Evolutionary conservation across 805 yeast species (phyloP), one percentile per base, ranked within the genome.

Genomic region (Metschnikowia continentalis): DNA sequence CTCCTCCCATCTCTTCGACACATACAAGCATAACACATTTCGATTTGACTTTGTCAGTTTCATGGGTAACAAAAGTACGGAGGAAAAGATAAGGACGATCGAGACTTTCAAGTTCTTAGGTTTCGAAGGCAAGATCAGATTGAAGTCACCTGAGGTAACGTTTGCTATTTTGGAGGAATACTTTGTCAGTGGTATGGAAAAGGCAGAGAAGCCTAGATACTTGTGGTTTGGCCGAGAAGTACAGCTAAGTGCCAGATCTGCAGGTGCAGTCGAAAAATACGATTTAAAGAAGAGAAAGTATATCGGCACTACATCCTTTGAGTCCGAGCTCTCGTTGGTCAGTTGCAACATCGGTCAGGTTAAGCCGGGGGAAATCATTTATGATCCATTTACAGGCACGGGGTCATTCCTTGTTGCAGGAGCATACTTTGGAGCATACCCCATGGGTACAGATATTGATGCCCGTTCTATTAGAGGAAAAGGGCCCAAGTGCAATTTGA

Each of bases 321-420:
- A 94, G 59, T 96, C 97, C 1, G 98, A 94, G 63, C 71, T 94
- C 53, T 83, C 97, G 0, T 69, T 94, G 43, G 86, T 91, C 14
- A 86, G 95, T 32, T 88, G 96, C 61, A 94, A 92, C 61, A 77
- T 94, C 47, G 96, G 88, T 0, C 90, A 87, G 55, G 89, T 86
- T 13, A 74, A 66, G 35, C 74, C 77, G 0, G 86, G 85, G 0
- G 79, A 83, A 48, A 62, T 90, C 3, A 80, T 87, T 63, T 92
- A 89, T 63, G 99, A 94, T 68, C 99, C 99, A 22, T 94, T 94
- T 70, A 90, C 88, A 3, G 99, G 99, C 0, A 94, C 99, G 0
- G 99, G 99, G 0, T 89, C 97, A 19, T 94, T 94, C 62, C 72
- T 92, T 37, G 86, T 90, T 1, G 91, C 97, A 0, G 96, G 90